Evolutionary conservation across 768 basidiomycete genomes (phyloP), one percentile per base, ranked within the genome.

Genomic region (Neoboletus subvelutipes): DNA sequence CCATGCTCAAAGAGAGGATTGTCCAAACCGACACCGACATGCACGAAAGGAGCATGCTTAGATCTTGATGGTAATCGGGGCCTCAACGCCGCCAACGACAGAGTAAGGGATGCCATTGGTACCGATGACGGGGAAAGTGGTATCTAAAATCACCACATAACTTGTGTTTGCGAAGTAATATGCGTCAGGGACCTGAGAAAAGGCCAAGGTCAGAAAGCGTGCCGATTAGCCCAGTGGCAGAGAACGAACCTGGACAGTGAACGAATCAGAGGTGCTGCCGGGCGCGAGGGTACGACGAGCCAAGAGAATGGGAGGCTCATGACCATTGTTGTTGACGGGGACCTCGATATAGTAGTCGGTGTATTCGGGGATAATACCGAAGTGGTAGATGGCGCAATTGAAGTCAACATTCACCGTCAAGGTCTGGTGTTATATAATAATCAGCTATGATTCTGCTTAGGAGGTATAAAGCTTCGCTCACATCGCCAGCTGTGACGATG

Each of bases 331-430:
- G 42, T 68, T 65, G 26, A 47, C 47, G 8, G 72, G 71, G 17
- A 74, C 70, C 52, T 71, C 72, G 20, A 71, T 69, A 34, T 71
- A 74, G 55, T 72, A 71, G 52, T 71, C 70, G 55, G 62, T 71
- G 52, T 50, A 71, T 54, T 63, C 41, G 3, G 70, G 70, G 17
- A 33, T n/a, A 18, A 45, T 22, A 10, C 56, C 59, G 13, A 62
- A 62, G 50, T 3, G 45, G 34, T 60, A 57, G 55, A 65, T 57
- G 39, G 72, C 66, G 11, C 70, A 71, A 12, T n/a, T 59, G 5
- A 71, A 71, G 60, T 74, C 50, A 4, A 64, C 53, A 1, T 39
- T 56, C 22, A 71, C 51, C 4, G 60, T 58, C 55, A 72, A 45
- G 10, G 26, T 49, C 71, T 72, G 20, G 12, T 5, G 9, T 50